Conservation (phyloP, 768 basidiomycete species). For the Russula virescens region DNA sequence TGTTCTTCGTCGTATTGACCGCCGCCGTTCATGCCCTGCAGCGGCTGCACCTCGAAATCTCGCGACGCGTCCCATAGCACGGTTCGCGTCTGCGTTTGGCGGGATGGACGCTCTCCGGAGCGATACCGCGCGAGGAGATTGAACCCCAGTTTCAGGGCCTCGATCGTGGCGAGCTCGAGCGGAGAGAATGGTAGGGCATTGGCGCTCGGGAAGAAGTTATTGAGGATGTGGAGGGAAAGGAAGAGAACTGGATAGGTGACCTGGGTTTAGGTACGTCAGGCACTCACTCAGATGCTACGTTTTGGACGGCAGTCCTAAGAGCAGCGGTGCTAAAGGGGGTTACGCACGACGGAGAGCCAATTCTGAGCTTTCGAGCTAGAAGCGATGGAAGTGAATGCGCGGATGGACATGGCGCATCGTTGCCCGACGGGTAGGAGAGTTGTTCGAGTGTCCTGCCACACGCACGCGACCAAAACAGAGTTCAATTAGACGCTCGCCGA, state of each 20-base stretch:
- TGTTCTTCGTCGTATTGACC: neutral
- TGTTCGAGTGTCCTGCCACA: neutral
- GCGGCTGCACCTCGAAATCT: constrained; percentile 16
- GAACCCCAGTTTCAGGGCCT: constrained; percentile 17
- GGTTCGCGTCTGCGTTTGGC: neutral
- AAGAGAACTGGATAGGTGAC: constrained; percentile 15
- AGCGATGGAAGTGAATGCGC: neutral
- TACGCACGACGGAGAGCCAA: constrained; percentile 14
- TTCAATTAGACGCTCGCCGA: too few relatives aligned
- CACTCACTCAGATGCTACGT: neutral
- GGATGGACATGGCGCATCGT: constrained; percentile 12
- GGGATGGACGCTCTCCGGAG: neutral
- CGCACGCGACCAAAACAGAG: neutral
- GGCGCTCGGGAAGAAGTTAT: neutral
- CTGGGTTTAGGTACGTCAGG: neutral
- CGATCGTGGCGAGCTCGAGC: constrained; percentile 15
- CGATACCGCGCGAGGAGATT: constrained; percentile 6
- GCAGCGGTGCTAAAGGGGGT: neutral
- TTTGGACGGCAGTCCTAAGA: too few relatives aligned
- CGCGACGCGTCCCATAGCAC: constrained; percentile 6
- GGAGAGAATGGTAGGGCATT: neutral
- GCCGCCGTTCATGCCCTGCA: neutral
- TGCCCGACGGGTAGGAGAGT: neutral
- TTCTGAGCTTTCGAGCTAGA: constrained; percentile 6
- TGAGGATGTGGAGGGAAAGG: constrained; percentile 10